Evolutionary conservation across 2,329 filamentous ascomycete genomes (phyloP), one percentile per base, ranked within the genome.

Genomic region (Leptographium wingfieldii): DNA sequence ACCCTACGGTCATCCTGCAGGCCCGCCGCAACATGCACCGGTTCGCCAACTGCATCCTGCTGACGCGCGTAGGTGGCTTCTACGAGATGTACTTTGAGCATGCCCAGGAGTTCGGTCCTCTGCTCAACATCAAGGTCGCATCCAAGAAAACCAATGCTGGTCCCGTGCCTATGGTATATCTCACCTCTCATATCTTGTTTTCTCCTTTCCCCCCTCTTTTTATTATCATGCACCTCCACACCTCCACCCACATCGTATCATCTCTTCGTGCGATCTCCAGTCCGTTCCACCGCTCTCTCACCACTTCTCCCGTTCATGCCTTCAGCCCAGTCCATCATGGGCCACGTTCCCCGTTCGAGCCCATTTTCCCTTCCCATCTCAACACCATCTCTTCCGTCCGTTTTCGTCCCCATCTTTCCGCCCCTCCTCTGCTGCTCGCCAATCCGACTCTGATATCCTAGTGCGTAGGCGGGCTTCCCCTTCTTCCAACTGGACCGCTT

Each of bases 1-100:
- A 96, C 71, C 92, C 94, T 19, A 88, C 90, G n/a, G 88, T 97
- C 55, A 77, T 97, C 61, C 83, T 90, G 68, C 91, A 96, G 70
- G 92, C 90, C 33, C 83, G 84, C 60, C 89, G 85, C 65, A 95
- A 96, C 73, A 96, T 97, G 86, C 80, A 84, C 66, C 91, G 87
- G 68, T 96, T 95, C 73, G 83, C 85, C 67, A 90, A 95, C 67
- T 97, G 92, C 73, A 88, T 99, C 48, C 73, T 99, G 9, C 75
- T 99, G 62, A 99, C 94, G 4, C 84, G 92, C 60, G 91, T 99
- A 33, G 94, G 94, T 60, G 87, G 92, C 62, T 99, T 99, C 73
- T 99, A 97, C 73, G 94, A 99, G 81, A 77, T 99, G 61, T 99
- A 99, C 74, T 95, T 97, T 71, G 88, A 95, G 67, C 92, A 99